Conservation (phyloP, 805 yeast genomes). For the Lipomyces japonicus region DNA sequence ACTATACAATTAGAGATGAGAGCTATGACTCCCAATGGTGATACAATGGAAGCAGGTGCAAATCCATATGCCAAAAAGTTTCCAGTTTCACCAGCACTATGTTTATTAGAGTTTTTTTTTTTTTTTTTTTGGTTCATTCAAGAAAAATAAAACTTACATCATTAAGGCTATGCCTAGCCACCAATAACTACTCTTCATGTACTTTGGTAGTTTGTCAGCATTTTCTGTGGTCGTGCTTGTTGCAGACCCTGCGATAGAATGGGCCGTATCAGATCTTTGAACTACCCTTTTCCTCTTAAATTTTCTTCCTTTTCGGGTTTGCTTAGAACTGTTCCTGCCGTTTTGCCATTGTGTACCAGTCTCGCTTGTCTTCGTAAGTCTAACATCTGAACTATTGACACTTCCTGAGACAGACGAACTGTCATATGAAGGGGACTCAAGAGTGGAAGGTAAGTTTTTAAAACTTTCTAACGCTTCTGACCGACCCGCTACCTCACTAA, state of each 20-base stretch:
- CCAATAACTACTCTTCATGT: constrained; percentile 36
- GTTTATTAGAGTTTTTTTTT: no score
- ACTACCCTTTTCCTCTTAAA: not conserved
- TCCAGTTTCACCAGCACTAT: constrained; percentile 43
- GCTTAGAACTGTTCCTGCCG: not conserved
- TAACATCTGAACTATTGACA: not conserved
- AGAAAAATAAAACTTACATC: constrained; percentile 32
- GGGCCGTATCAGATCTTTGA: not conserved
- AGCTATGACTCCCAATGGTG: constrained; percentile 51
- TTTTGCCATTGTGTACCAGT: constrained; percentile 1
- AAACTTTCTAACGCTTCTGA: not conserved
- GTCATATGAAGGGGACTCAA: not conserved
- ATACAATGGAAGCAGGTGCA: constrained; percentile 47
- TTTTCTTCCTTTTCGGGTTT: not conserved
- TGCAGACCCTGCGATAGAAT: constrained; percentile 9
- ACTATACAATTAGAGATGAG: constrained; percentile 47
- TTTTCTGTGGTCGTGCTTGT: not conserved
- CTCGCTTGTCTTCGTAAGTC: not conserved
- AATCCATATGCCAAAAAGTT: constrained; percentile 50
- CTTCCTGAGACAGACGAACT: not conserved
- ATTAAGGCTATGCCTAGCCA: constrained; percentile 44
- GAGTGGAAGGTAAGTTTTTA: not conserved
- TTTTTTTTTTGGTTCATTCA: no score
- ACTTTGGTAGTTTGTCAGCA: constrained; percentile 13
- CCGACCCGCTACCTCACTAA: not conserved